phyloP scores from a whole-genome alignment of 176 grass and related monocot genomes.

The Bromus sterilis region DNA sequence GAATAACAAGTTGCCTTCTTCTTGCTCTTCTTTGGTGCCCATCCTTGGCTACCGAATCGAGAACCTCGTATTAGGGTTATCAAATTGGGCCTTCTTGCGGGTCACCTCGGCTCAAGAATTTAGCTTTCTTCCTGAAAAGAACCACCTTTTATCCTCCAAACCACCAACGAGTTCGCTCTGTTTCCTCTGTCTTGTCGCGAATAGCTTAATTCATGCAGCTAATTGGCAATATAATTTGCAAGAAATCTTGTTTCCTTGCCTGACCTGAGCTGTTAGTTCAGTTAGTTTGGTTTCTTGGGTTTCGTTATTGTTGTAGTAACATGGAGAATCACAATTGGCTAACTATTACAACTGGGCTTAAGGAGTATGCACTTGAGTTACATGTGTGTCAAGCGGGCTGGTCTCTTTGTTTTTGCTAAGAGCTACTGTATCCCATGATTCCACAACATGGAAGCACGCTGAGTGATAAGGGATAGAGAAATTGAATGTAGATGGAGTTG shows the following conservation, averaged over 20 bases:
- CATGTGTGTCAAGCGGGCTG: conserved; percentile 6
- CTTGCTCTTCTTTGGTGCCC: neutral
- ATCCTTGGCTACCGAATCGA: conserved; percentile 2
- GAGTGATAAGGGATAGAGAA: too few relatives aligned
- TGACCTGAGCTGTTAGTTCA: neutral
- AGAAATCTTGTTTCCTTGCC: neutral
- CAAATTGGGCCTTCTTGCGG: conserved; percentile 12
- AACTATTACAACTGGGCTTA: neutral
- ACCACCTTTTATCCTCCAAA: neutral
- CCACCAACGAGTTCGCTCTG: neutral
- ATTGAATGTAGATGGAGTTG: too few relatives aligned
- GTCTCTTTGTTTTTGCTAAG: neutral
- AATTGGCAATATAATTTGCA: neutral
- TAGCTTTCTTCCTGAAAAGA: conserved; percentile 1
- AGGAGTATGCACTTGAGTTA: neutral
- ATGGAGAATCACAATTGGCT: neutral
- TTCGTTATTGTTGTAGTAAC: neutral
- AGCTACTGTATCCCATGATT: neutral
- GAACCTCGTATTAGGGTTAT: neutral
- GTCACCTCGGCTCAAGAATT: conserved; percentile 1
- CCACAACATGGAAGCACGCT: neutral
- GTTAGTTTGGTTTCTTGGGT: neutral
- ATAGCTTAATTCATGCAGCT: neutral
- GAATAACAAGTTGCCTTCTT: neutral
- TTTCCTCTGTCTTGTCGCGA: neutral